Conservation (phyloP, 768 basidiomycete species). For the Crucibulum laeve region DNA sequence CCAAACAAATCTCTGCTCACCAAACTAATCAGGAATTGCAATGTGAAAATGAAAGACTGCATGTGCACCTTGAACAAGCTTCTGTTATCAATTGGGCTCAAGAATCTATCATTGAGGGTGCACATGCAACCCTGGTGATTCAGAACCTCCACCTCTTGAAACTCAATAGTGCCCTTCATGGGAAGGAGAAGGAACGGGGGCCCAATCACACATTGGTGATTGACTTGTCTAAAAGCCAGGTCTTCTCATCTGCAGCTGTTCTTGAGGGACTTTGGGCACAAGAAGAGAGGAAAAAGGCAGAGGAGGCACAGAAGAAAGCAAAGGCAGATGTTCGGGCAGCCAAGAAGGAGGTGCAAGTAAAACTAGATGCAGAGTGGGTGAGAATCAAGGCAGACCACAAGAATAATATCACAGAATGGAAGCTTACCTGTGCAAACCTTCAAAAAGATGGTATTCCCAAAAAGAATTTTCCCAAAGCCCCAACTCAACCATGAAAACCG, state of each 20-base stretch:
- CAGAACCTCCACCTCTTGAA: slow-evolving; percentile 12
- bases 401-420: no score
- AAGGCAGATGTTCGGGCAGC: slow-evolving; percentile 5
- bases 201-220: slow-evolving; percentile 5
- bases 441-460: no score
- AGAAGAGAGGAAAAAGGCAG: slow-evolving; percentile 3
- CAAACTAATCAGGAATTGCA: background rate
- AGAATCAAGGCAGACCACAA: no score
- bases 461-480: no score
- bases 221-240: slow-evolving; percentile 7
- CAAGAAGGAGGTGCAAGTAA: slow-evolving; percentile 11
- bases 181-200: slow-evolving; percentile 9
- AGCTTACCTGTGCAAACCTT: no score
- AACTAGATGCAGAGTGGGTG: no score
- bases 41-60: slow-evolving; percentile 5
- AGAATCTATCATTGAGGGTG: slow-evolving; percentile 7
- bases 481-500: no score
- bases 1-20: background rate
- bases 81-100: slow-evolving; percentile 5
- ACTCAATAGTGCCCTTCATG: slow-evolving; percentile 10
- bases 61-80: slow-evolving; percentile 4
- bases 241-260: slow-evolving; percentile 6
- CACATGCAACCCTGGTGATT: slow-evolving; percentile 13
- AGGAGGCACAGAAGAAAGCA: slow-evolving; percentile 6
- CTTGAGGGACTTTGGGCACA: background rate